These are phyloP conservation scores for Botrytis squamosa DNA, from an alignment of 2,329 filamentous ascomycete species.

Conservation along the genomic window DNA sequence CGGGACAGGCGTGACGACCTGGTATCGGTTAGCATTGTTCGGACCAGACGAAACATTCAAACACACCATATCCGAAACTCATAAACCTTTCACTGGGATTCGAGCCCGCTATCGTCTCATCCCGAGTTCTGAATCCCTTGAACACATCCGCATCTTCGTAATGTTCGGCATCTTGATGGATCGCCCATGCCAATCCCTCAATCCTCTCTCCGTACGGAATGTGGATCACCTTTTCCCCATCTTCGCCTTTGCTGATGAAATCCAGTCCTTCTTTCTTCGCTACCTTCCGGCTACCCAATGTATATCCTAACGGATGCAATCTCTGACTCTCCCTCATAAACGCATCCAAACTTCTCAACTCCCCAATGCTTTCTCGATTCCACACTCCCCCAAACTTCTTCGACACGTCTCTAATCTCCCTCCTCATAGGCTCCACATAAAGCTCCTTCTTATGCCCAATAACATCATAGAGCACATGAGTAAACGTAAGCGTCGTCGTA, in stretches of 20 bases:
- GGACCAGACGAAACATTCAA: not conserved
- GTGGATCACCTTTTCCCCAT: conserved; percentile 2
- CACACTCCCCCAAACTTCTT: conserved; percentile 4
- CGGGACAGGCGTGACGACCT: conserved; percentile 17
- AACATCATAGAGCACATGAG: conserved; percentile 16
- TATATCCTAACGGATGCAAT: conserved; percentile 14
- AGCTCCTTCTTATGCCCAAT: not conserved
- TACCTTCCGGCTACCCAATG: conserved; percentile 16
- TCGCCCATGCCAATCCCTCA: conserved; percentile 5
- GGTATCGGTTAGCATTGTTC: not conserved
- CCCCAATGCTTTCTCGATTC: conserved; percentile 7
- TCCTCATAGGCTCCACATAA: conserved; percentile 5
- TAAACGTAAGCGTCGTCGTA: conserved; percentile 15
- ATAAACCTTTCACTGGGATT: conserved; percentile 14
- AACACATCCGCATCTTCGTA: conserved; percentile 9
- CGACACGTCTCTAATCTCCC: conserved; percentile 5
- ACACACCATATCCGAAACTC: conserved; percentile 19
- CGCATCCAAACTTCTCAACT: conserved; percentile 6
- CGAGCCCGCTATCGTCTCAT: conserved; percentile 1
- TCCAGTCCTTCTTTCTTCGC: not conserved
- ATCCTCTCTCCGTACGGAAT: conserved; percentile 2
- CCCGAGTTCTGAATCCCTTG: conserved; percentile 5
- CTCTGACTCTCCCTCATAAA: conserved; percentile 20
- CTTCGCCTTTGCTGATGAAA: not conserved
- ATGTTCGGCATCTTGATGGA: conserved; percentile 8